Percentiles rank a stretch among this genome's conserved stretches.
These are phyloP conservation scores for Kalmusia sp. DNA, from an alignment of 2,329 filamentous ascomycete genomes.

Conservation along the genomic window DNA sequence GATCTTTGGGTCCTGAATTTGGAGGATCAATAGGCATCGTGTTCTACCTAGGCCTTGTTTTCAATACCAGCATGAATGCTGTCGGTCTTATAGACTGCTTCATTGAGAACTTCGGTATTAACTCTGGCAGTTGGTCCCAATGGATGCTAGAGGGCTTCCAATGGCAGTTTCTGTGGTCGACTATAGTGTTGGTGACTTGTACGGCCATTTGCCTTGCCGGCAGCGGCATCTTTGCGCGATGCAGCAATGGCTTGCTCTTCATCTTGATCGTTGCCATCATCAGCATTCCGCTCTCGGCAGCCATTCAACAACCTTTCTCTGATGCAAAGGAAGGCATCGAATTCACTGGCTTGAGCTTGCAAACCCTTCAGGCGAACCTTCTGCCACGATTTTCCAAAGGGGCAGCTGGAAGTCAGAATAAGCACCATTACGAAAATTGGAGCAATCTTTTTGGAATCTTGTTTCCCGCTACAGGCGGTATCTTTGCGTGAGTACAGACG, in stretches of 20 bases:
- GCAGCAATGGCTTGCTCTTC: conserved; percentile 77
- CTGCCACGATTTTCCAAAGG: conserved; percentile 70
- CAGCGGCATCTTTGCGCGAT: conserved; percentile 79
- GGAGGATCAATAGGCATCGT: conserved; percentile 87
- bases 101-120: conserved; percentile 72
- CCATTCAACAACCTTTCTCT: conserved; percentile 72
- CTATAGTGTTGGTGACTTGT: conserved; percentile 72
- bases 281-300: conserved; percentile 81
- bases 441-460: conserved; percentile 86
- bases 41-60: conserved; percentile 83
- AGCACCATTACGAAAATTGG: conserved; percentile 72
- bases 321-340: conserved; percentile 68
- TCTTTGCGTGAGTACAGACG: conserved; percentile 58
- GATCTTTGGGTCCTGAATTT: conserved; percentile 86
- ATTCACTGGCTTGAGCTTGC: conserved; percentile 77
- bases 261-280: conserved; percentile 76
- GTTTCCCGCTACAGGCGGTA: conserved; percentile 73
- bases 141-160: conserved; percentile 75
- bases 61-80: conserved; percentile 87
- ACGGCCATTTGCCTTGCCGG: conserved; percentile 80
- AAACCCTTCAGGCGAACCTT: conserved; percentile 77
- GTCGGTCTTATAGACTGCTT: conserved; percentile 87
- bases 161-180: conserved; percentile 79
- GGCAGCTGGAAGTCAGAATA: conserved; percentile 66
- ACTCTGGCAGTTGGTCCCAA: conserved; percentile 63